Conservation (phyloP, 495 filamentous ascomycete species). For the Neurospora sp. region DNA sequence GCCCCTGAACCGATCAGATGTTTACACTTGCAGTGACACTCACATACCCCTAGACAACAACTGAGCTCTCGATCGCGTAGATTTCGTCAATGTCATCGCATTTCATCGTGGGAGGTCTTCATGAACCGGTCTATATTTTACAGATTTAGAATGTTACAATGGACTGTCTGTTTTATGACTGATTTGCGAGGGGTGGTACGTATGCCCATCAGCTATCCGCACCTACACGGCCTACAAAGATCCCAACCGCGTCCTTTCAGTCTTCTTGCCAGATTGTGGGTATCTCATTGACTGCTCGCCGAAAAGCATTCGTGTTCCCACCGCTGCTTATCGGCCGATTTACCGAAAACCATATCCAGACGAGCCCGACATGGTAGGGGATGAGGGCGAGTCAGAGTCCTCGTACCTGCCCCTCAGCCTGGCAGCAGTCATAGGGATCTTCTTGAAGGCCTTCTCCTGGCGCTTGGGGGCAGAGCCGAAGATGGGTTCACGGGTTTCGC, state of each 20-base stretch:
- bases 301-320: not conserved
- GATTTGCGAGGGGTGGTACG: not conserved
- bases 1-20: not conserved
- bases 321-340: not conserved
- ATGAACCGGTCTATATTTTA: not conserved
- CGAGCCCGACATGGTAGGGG: conserved; percentile 1
- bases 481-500: conserved; percentile 17
- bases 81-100: not conserved
- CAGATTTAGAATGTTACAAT: not conserved
- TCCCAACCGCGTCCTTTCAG: not conserved
- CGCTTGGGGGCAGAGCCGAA: conserved; percentile 12
- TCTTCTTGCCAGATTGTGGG: not conserved
- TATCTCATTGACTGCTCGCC: not conserved
- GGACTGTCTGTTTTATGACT: not conserved
- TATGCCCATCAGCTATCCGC: not conserved
- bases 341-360: conserved; percentile 1
- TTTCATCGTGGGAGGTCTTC: not conserved
- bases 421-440: not conserved
- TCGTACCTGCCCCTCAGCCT: not conserved
- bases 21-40: not conserved
- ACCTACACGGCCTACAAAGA: not conserved
- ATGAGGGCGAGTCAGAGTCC: not conserved
- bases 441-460: not conserved
- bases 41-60: not conserved
- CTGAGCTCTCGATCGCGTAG: not conserved